Evolutionary conservation across 257 asterid species (phyloP), one percentile per base, ranked within the genome.

Genomic region (Capsicum pubescens): DNA sequence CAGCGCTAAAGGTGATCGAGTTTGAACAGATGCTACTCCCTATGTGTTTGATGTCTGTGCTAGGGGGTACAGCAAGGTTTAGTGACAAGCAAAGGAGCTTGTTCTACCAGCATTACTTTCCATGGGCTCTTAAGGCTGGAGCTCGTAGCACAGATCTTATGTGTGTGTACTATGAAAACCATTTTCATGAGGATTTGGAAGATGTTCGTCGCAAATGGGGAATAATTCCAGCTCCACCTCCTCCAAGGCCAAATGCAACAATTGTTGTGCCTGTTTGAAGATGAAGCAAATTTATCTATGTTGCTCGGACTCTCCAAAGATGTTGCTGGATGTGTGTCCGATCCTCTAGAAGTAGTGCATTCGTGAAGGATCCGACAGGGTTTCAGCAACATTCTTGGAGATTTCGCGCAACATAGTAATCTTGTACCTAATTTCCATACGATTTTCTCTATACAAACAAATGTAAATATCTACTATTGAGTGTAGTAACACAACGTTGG

Each of bases 11-110:
- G 83, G 98, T 97, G 57, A 93, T 97, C 52, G 99, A 97, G 84
- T 97, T 95, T 50, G 95, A 97, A 88, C 99, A 97, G 89, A 95
- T 95, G 98, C 85, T 92, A 32, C 98, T 97, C 82, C 98, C 99
- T 42, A 93, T 97, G 99, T 97, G 98, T 78, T 91, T 94, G 83
- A 87, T 95, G 72, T 95, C 98, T 32, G 97, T 97, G 58, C 87
- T 90, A 0, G 98, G 98, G 46, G 98, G 98, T 16, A 92, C 97
- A 19, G 92, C 94, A n/a, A 89, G 97, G 86, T 95, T 97, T 90
- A 95, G 87, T 21, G 90, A 82, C 44, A 90, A 78, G 87, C 98
- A 93, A 85, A 90, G 98, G 91, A 90, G 89, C 59, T 83, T 95
- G 84, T 97, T 97, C 88, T 93, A 93, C 83, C 95, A 91, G 84